phyloP scores from a whole-genome alignment of 805 yeast genomes.

The Metschnikowia similis region DNA sequence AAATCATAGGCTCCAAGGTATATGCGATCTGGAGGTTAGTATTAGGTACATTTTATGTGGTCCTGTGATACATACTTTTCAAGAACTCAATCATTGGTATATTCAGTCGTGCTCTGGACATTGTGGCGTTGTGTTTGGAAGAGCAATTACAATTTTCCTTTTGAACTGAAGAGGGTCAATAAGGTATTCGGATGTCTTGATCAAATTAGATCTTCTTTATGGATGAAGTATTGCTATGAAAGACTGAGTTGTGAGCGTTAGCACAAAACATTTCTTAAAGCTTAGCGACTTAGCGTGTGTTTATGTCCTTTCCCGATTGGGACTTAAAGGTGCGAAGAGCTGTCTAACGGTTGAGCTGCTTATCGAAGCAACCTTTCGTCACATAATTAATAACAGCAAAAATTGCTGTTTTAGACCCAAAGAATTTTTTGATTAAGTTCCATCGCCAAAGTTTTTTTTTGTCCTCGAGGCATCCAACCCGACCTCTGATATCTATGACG shows the following conservation, averaged over 20 bases:
- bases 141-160: too few relatives aligned
- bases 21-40: conserved; percentile 51
- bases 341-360: not conserved
- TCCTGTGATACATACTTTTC: conserved; percentile 32
- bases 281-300: conserved; percentile 3
- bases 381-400: not conserved
- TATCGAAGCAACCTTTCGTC: not conserved
- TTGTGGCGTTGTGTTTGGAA: not conserved
- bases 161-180: too few relatives aligned
- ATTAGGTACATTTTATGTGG: not conserved
- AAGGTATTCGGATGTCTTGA: not conserved
- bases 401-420: too few relatives aligned
- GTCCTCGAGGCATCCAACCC: not conserved
- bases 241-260: conserved; percentile 2
- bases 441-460: not conserved
- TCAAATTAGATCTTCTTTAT: not conserved
- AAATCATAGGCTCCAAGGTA: conserved; percentile 87
- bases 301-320: conserved; percentile 5
- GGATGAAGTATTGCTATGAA: not conserved
- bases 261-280: conserved; percentile 3
- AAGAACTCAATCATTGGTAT: conserved; percentile 42
- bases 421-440: too few relatives aligned
- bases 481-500: not conserved
- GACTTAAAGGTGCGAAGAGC: conserved; percentile 1
- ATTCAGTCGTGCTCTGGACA: conserved; percentile 11